Evolutionary conservation across 306 rosid genomes (phyloP).

Genomic region (Quercus variabilis): DNA sequence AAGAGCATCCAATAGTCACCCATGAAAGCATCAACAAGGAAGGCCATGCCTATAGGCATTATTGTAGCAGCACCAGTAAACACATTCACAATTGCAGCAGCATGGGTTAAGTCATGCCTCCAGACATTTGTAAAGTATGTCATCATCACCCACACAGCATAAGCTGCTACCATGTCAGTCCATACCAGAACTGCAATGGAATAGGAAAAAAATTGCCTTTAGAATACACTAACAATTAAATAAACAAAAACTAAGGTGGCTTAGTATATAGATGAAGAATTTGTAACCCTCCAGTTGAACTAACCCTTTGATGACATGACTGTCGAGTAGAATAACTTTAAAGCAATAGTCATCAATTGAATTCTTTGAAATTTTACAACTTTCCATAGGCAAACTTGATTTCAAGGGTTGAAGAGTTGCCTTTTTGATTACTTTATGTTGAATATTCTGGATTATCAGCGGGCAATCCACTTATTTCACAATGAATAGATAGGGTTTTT

Average conservation of each 20-base stretch:
- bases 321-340: too few relatives aligned
- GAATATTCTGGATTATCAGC: too few relatives aligned
- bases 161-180: not conserved
- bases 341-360: too few relatives aligned
- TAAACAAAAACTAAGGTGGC: not conserved
- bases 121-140: constrained; percentile 25
- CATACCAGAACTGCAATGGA: constrained; percentile 4
- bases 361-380: too few relatives aligned
- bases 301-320: too few relatives aligned
- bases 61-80: constrained; percentile 12
- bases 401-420: too few relatives aligned
- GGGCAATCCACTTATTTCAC: too few relatives aligned
- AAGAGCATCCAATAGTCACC: constrained; percentile 13
- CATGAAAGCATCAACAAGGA: constrained; percentile 18
- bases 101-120: constrained; percentile 17
- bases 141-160: constrained; percentile 17
- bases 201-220: not conserved
- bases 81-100: constrained; percentile 29
- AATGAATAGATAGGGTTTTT: too few relatives aligned
- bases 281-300: too few relatives aligned
- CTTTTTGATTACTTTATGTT: too few relatives aligned
- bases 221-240: not conserved
- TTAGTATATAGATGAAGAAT: not conserved
- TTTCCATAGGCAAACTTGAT: too few relatives aligned
- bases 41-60: constrained; percentile 15